phyloP scores from a whole-genome alignment of 805 yeast species.

The Candida silvicultrix region DNA sequence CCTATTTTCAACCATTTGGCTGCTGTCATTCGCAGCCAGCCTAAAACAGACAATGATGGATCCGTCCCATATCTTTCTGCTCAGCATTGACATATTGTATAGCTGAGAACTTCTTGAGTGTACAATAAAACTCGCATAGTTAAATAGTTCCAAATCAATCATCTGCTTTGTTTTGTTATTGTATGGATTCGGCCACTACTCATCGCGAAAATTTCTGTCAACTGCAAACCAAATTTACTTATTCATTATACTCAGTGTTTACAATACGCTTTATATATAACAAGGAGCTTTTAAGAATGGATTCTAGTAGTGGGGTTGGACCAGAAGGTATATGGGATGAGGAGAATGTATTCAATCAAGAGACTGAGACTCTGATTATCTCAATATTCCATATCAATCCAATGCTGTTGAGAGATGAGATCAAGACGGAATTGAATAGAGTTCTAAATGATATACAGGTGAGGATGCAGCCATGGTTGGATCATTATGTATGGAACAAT shows the following conservation, averaged over 20 bases:
- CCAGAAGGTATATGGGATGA: conserved; percentile 10
- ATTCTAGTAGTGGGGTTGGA: not conserved
- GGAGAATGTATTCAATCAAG: conserved; percentile 1
- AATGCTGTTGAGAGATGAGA: conserved; percentile 16
- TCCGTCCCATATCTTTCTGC: conserved; percentile 48
- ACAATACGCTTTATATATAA: too few relatives aligned
- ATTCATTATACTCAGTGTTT: too few relatives aligned
- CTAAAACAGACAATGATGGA: conserved; percentile 36
- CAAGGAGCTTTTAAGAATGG: too few relatives aligned
- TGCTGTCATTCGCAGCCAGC: conserved; percentile 20
- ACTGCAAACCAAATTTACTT: too few relatives aligned
- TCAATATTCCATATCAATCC: conserved; percentile 27
- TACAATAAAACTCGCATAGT: too few relatives aligned
- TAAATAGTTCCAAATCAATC: too few relatives aligned
- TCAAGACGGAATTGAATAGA: conserved; percentile 6
- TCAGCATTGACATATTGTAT: conserved; percentile 24
- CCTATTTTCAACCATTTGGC: conserved; percentile 10
- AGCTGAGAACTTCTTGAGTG: too few relatives aligned
- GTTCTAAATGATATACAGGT: conserved; percentile 16
- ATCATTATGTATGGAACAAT: conserved; percentile 37
- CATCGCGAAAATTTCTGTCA: not conserved
- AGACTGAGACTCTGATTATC: conserved; percentile 18
- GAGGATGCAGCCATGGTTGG: conserved; percentile 29
- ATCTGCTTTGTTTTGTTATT: not conserved
- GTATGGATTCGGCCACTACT: not conserved